These are phyloP conservation scores for Torulaspora globosa DNA, from an alignment of 1,139 yeast species.

Conservation along the genomic window DNA sequence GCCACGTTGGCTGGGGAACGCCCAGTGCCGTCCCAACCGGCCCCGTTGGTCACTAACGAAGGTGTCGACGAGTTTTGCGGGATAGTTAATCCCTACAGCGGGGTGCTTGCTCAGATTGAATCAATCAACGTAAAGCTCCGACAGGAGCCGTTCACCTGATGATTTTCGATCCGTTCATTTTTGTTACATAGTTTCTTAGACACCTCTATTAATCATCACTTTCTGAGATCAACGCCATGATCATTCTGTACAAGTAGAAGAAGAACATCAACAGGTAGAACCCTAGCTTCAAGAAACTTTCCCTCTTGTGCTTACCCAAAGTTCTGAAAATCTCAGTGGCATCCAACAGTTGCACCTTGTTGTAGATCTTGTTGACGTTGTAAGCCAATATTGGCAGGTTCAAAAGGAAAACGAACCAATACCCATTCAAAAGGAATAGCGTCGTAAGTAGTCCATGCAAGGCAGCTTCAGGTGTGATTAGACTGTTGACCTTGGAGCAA, in stretches of 20 bases:
- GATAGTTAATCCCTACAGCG: slow-evolving; percentile 24
- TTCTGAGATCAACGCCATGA: slow-evolving; percentile 84
- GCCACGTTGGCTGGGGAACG: slow-evolving; percentile 8
- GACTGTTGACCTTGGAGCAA: slow-evolving; percentile 86
- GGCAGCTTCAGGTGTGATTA: slow-evolving; percentile 87
- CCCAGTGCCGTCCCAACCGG: neutral
- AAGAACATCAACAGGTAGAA: slow-evolving; percentile 90
- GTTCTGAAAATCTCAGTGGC: slow-evolving; percentile 98
- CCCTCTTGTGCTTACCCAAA: slow-evolving; percentile 86
- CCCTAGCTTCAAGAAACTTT: slow-evolving; percentile 83
- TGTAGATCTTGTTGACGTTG: slow-evolving; percentile 67
- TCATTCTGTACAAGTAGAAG: slow-evolving; percentile 94
- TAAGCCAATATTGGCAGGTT: slow-evolving; percentile 83
- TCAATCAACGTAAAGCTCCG: slow-evolving; percentile 16
- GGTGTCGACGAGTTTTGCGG: slow-evolving; percentile 13
- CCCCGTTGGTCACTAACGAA: slow-evolving; percentile 2
- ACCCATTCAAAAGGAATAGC: slow-evolving; percentile 79
- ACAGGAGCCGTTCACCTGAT: slow-evolving; percentile 2
- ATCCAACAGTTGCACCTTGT: slow-evolving; percentile 82
- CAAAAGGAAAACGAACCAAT: slow-evolving; percentile 85
- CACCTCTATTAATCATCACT: slow-evolving; percentile 20
- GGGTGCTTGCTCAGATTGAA: slow-evolving; percentile 19
- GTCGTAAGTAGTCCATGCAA: slow-evolving; percentile 71
- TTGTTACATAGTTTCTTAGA: neutral
- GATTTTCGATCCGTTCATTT: neutral